phyloP scores from a whole-genome alignment of 352 stramenopile species.

The Aphanomyces astaci region DNA sequence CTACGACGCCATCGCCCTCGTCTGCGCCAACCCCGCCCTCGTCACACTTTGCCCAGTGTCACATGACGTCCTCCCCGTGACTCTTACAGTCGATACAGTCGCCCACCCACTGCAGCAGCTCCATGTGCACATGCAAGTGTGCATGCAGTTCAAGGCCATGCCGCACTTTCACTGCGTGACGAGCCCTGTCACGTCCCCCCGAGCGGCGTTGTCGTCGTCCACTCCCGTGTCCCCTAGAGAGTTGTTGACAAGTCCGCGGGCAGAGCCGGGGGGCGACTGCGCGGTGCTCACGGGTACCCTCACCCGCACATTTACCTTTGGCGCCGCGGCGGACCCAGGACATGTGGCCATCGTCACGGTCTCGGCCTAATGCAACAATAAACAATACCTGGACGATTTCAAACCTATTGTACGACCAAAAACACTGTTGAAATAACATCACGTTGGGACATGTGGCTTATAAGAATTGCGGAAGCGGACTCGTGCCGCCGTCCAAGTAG shows the following conservation, averaged over 20 bases:
- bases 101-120: constrained; percentile 25
- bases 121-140: constrained; percentile 49
- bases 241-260: constrained; percentile 5
- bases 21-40: constrained; percentile 43
- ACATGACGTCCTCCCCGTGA: constrained; percentile 48
- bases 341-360: constrained; percentile 41
- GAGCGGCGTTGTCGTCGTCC: constrained; percentile 16
- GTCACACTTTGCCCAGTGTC: constrained; percentile 62
- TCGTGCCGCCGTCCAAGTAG: constrained; percentile 70
- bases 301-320: constrained; percentile 46
- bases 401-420: too few relatives aligned
- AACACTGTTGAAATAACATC: too few relatives aligned
- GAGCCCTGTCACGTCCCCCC: neutral
- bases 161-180: constrained; percentile 24
- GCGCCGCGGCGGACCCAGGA: constrained; percentile 41
- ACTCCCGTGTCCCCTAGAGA: neutral
- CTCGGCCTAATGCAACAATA: too few relatives aligned
- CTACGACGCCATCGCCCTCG: constrained; percentile 70
- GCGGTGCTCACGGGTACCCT: constrained; percentile 50
- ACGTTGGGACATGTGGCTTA: too few relatives aligned
- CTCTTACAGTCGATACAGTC: constrained; percentile 38
- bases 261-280: constrained; percentile 36
- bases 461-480: constrained; percentile 62
- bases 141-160: constrained; percentile 71
- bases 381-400: too few relatives aligned